Evolutionary conservation across 768 basidiomycete species (phyloP).

Genomic region (Lentinula boryana): DNA sequence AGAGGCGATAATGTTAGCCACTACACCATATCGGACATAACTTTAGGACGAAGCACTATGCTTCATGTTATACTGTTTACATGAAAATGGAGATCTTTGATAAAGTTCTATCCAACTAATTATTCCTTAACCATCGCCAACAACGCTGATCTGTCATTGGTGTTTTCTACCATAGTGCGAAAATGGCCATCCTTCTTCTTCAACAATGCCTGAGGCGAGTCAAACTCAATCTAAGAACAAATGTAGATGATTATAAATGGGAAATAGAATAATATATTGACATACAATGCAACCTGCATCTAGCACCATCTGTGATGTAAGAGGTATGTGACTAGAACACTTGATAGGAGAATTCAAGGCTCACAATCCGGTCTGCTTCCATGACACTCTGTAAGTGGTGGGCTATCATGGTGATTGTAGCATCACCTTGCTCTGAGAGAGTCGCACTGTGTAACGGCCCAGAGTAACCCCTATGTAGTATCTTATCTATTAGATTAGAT

Average conservation of each 20-base stretch:
- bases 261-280: background rate
- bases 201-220: background rate
- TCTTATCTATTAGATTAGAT: no score
- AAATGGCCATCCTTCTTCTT: background rate
- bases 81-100: no score
- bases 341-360: slow-evolving; percentile 5
- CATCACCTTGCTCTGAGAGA: slow-evolving; percentile 56
- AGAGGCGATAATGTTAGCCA: no score
- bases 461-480: no score
- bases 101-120: no score
- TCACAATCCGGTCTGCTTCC: slow-evolving; percentile 43
- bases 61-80: no score
- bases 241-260: background rate
- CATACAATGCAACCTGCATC: slow-evolving; percentile 28
- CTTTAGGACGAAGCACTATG: no score
- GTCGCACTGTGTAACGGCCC: no score
- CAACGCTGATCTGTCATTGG: background rate
- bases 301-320: slow-evolving; percentile 10
- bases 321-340: background rate
- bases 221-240: slow-evolving; percentile 3
- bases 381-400: slow-evolving; percentile 53
- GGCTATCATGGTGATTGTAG: slow-evolving; percentile 52
- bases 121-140: slow-evolving; percentile 10
- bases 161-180: background rate
- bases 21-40: no score